Evolutionary conservation across 78 protist species (phyloP).

Genomic region (Emiliania huxleyi): DNA sequence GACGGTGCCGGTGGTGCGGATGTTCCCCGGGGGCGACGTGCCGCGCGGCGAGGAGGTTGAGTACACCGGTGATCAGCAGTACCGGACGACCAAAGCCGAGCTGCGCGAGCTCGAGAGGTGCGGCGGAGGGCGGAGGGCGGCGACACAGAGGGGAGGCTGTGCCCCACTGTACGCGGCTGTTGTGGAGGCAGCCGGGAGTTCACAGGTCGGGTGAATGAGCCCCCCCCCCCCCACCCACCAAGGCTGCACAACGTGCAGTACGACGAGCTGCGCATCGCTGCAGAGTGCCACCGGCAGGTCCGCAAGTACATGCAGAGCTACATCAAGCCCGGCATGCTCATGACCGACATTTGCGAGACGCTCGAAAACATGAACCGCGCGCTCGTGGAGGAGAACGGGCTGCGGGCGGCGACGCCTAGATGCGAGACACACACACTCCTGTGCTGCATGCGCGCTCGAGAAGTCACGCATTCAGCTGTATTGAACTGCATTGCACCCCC

Average conservation of each 20-base stretch:
- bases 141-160: not conserved
- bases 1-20: conserved; percentile 59
- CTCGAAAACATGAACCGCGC: conserved; percentile 66
- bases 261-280: conserved; percentile 85
- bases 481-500: too few species aligned
- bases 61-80: conserved; percentile 62
- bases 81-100: conserved; percentile 79
- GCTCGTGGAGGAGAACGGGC: conserved; percentile 69
- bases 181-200: too few species aligned
- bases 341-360: conserved; percentile 76
- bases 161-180: too few species aligned
- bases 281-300: conserved; percentile 88
- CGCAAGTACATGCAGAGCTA: conserved; percentile 64
- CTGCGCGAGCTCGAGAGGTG: conserved; percentile 73
- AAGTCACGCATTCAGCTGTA: too few species aligned
- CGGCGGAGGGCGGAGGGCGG: too few species aligned
- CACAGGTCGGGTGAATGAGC: not conserved
- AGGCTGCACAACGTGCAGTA: conserved; percentile 15
- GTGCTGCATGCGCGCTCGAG: not conserved
- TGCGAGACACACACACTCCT: not conserved
- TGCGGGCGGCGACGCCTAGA: not conserved
- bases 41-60: conserved; percentile 61
- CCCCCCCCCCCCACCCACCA: not conserved
- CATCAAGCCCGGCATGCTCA: conserved; percentile 82
- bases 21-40: conserved; percentile 41